phyloP scores from a whole-genome alignment of 345 rosid species.

The Noccaea caerulescens region DNA sequence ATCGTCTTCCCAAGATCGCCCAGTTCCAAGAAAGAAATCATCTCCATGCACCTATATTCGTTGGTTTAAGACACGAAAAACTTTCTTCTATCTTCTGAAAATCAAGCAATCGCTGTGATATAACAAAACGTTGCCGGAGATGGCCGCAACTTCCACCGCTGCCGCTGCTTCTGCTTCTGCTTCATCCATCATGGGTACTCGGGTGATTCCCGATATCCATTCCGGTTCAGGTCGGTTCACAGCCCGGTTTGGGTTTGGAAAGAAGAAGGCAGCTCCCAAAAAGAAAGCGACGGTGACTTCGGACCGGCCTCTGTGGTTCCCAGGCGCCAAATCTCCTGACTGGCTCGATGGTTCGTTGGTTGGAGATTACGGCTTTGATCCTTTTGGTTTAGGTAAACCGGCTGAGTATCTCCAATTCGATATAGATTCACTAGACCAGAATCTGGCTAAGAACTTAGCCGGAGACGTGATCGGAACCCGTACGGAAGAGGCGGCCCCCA shows the following conservation, averaged over 20 bases:
- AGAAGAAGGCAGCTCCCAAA: conserved; percentile 45
- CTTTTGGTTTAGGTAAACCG: conserved; percentile 84
- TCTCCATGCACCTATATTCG: neutral
- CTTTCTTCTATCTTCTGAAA: conserved; percentile 5
- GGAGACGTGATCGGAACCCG: conserved; percentile 73
- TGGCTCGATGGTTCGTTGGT: conserved; percentile 82
- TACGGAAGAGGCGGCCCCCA: conserved; percentile 51
- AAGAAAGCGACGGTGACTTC: conserved; percentile 29
- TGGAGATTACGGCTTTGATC: conserved; percentile 90
- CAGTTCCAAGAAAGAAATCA: neutral
- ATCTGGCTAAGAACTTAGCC: conserved; percentile 73
- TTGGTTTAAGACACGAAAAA: neutral
- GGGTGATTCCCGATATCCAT: conserved; percentile 37
- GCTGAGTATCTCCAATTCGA: conserved; percentile 88
- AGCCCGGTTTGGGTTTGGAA: conserved; percentile 60
- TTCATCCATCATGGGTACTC: conserved; percentile 58
- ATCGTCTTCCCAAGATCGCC: conserved; percentile 21
- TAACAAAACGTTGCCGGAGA: conserved; percentile 2
- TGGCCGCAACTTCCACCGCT: conserved; percentile 70
- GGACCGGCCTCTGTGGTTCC: conserved; percentile 74
- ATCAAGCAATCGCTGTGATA: neutral
- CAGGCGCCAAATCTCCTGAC: conserved; percentile 67
- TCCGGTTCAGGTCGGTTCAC: conserved; percentile 50
- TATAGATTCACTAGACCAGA: conserved; percentile 80
- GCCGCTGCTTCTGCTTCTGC: conserved; percentile 62